These are phyloP conservation scores for Dendrocalamus latiflorus DNA, from an alignment of 202 grass and related monocot species.

Conservation along the genomic window DNA sequence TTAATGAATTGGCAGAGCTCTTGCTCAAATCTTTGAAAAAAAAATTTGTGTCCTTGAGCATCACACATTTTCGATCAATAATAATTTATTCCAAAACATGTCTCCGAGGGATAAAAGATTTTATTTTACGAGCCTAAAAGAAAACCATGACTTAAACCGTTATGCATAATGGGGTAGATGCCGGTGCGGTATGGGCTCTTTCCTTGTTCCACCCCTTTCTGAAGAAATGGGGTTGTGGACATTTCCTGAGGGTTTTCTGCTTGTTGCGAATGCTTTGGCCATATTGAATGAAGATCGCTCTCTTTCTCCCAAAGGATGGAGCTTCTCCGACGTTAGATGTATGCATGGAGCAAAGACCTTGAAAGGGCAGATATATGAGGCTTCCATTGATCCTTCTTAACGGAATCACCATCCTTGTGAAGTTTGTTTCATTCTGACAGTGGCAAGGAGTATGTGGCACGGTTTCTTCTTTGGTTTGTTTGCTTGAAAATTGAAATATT, in stretches of 20 bases:
- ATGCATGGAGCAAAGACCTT: constrained; percentile 37
- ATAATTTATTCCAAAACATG: too few relatives aligned
- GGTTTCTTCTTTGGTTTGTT: not conserved
- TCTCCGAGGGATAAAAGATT: too few relatives aligned
- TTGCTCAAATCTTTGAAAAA: too few relatives aligned
- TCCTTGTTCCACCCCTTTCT: not conserved
- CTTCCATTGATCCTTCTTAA: constrained; percentile 55
- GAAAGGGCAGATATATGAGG: constrained; percentile 53
- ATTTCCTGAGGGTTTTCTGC: constrained; percentile 48
- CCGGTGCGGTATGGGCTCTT: not conserved
- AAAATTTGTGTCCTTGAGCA: too few relatives aligned
- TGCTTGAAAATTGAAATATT: not conserved
- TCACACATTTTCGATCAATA: too few relatives aligned
- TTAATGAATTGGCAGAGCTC: too few relatives aligned
- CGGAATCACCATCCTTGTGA: constrained; percentile 51
- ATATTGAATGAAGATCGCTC: constrained; percentile 58
- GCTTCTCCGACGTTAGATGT: constrained; percentile 46
- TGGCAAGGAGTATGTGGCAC: too few relatives aligned
- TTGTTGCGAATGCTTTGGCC: constrained; percentile 52
- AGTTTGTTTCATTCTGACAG: constrained; percentile 33
- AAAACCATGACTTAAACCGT: not conserved
- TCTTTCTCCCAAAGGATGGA: constrained; percentile 54
- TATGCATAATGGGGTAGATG: not conserved
- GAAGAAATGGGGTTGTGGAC: constrained; percentile 53
- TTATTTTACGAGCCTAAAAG: too few relatives aligned